Conservation (phyloP, 768 basidiomycete species). For the Termitomyces eurrhizus region DNA sequence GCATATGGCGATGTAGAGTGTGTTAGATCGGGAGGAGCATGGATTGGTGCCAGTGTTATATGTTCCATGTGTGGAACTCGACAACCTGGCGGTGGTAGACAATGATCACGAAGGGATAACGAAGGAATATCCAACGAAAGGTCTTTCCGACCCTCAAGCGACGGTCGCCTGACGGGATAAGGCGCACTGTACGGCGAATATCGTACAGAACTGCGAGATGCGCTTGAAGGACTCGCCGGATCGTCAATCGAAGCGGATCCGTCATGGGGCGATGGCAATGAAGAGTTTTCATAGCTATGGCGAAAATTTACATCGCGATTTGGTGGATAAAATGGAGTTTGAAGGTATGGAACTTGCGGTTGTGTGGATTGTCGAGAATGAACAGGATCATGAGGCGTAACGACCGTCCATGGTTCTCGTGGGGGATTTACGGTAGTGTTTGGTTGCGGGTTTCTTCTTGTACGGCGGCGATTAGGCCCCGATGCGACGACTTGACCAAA, state of each 20-base stretch:
- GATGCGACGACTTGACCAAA: constrained; percentile 78
- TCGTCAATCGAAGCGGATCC: constrained; percentile 9
- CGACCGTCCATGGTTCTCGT: constrained; percentile 41
- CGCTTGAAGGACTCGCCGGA: constrained; percentile 8
- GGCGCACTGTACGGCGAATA: constrained; percentile 26
- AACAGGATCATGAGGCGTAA: constrained; percentile 28
- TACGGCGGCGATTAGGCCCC: constrained; percentile 55
- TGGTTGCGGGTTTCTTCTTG: constrained; percentile 48
- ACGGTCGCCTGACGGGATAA: constrained; percentile 20
- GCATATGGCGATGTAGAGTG: constrained; percentile 42
- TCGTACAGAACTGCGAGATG: constrained; percentile 13
- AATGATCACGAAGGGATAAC: constrained; percentile 19
- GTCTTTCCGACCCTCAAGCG: constrained; percentile 17
- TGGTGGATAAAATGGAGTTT: constrained; percentile 13
- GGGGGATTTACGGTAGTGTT: constrained; percentile 20
- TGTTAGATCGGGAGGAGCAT: constrained; percentile 23
- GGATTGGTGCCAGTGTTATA: constrained; percentile 40
- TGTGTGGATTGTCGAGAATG: constrained; percentile 6
- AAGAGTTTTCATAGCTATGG: constrained; percentile 13
- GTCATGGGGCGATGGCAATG: constrained; percentile 3
- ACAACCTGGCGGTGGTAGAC: constrained; percentile 1
- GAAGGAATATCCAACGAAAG: constrained; percentile 32
- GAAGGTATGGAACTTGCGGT: constrained; percentile 9
- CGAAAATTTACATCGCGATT: constrained; percentile 12
- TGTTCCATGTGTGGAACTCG: constrained; percentile 19